These are phyloP conservation scores for Lecanoromycetidae sp. DNA, from an alignment of 2,329 filamentous ascomycete species.

Conservation along the genomic window DNA sequence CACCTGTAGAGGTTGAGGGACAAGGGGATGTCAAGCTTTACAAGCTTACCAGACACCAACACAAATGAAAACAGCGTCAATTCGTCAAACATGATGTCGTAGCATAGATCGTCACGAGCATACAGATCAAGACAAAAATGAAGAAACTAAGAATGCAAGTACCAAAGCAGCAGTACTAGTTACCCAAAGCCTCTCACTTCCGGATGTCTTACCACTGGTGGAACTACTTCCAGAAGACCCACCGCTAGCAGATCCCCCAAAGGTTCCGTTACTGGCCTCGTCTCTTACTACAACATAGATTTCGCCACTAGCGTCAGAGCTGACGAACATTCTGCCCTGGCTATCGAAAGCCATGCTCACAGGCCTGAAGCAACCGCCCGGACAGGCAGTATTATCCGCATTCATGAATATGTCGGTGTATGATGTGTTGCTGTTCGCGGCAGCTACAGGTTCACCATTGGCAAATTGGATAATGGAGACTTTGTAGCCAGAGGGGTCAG, in stretches of 20 bases:
- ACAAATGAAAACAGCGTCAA: no score
- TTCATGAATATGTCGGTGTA: constrained; percentile 24
- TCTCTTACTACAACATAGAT: constrained; percentile 18
- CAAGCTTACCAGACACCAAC: no score
- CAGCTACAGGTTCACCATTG: constrained; percentile 34
- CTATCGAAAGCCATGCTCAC: constrained; percentile 26
- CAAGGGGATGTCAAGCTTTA: no score
- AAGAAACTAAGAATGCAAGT: no score
- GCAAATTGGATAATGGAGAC: constrained; percentile 36
- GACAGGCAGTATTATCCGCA: constrained; percentile 22
- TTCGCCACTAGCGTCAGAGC: constrained; percentile 25
- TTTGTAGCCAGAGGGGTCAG: constrained; percentile 39
- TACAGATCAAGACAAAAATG: no score
- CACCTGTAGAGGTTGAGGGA: no score
- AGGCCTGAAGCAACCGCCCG: constrained; percentile 25
- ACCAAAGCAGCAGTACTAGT: constrained; percentile 1
- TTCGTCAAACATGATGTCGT: no score
- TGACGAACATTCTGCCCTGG: constrained; percentile 25
- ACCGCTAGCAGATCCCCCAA: background rate
- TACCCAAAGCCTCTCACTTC: background rate
- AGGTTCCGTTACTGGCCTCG: constrained; percentile 5
- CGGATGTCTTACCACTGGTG: constrained; percentile 7
- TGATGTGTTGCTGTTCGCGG: constrained; percentile 25
- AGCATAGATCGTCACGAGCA: no score
- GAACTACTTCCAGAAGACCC: background rate